A percentile compares a stretch with the other conserved stretches of the same genome.
These are phyloP conservation scores for Russula virescens DNA, from an alignment of 768 basidiomycete genomes.

Conservation along the genomic window DNA sequence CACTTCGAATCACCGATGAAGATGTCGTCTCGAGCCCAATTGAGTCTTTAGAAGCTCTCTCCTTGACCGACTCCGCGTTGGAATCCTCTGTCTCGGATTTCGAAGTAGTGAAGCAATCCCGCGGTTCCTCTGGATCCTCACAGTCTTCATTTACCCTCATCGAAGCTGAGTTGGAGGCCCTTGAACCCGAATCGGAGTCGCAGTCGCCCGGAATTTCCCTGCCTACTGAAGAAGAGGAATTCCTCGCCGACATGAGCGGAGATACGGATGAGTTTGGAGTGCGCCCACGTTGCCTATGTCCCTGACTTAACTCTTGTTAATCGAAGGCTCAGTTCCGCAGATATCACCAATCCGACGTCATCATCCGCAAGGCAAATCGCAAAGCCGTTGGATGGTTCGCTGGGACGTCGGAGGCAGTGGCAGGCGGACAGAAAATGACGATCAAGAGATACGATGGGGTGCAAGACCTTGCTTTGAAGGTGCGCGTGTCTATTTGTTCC, in stretches of 20 bases:
- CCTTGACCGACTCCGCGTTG: not conserved
- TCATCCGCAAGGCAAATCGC: constrained; percentile 30
- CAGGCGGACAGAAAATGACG: constrained; percentile 36
- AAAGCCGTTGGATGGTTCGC: constrained; percentile 42
- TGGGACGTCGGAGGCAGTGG: constrained; percentile 38
- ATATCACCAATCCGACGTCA: constrained; percentile 47
- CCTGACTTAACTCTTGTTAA: not conserved
- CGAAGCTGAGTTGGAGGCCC: not conserved
- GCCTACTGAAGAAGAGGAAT: constrained; percentile 21
- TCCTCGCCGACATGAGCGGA: constrained; percentile 10
- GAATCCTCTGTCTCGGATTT: not conserved
- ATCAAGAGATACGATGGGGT: constrained; percentile 43
- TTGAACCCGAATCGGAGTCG: not conserved
- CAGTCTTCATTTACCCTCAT: constrained; percentile 8
- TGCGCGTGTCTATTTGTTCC: constrained; percentile 7
- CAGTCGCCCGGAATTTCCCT: not conserved
- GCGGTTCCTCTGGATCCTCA: not conserved
- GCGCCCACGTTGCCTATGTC: not conserved
- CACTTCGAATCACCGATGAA: not conserved
- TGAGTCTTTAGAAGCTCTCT: not conserved
- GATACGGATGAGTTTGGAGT: constrained; percentile 22
- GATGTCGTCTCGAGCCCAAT: constrained; percentile 5
- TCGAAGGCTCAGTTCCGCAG: constrained; percentile 37
- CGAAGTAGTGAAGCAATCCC: not conserved
- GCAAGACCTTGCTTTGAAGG: constrained; percentile 32